phyloP scores from a whole-genome alignment of 139 green algal species.

The Astrephomene gubernaculifera region DNA sequence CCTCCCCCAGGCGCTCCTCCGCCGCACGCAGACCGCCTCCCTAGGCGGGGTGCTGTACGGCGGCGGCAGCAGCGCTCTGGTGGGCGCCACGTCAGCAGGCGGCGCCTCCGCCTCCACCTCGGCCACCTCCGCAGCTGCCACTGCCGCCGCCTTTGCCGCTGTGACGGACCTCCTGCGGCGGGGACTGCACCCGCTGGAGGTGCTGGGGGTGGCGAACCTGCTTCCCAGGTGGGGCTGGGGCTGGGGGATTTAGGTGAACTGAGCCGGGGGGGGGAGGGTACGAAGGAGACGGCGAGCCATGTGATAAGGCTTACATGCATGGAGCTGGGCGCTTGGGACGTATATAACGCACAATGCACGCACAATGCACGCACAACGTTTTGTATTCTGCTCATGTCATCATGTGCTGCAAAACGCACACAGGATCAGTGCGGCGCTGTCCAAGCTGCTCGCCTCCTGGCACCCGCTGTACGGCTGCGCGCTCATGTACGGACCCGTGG shows the following conservation, averaged over 20 bases:
- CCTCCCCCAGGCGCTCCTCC: constrained; percentile 10
- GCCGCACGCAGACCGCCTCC: background rate
- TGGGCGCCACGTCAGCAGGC: background rate
- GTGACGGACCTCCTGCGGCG: constrained; percentile 62
- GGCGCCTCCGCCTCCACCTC: background rate
- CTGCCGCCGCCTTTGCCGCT: background rate
- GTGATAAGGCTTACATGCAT: too few relatives aligned
- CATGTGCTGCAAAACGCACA: background rate
- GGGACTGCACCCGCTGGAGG: constrained; percentile 69
- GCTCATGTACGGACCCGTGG: constrained; percentile 29
- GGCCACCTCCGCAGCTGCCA: background rate
- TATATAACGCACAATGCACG: too few relatives aligned
- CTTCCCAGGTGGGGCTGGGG: constrained; percentile 15
- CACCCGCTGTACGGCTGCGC: constrained; percentile 64
- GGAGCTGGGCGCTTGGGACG: too few relatives aligned
- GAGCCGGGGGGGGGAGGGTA: too few relatives aligned
- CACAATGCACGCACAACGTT: too few relatives aligned
- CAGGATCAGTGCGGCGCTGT: constrained; percentile 48
- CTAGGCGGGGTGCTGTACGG: constrained; percentile 1
- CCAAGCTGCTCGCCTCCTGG: constrained; percentile 55
- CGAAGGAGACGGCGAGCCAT: too few relatives aligned
- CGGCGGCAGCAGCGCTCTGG: background rate
- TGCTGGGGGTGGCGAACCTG: constrained; percentile 58
- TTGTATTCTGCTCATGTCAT: too few relatives aligned
- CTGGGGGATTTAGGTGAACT: too few relatives aligned